phyloP scores from a whole-genome alignment of 306 rosid species.

The Macrotyloma uniflorum region DNA sequence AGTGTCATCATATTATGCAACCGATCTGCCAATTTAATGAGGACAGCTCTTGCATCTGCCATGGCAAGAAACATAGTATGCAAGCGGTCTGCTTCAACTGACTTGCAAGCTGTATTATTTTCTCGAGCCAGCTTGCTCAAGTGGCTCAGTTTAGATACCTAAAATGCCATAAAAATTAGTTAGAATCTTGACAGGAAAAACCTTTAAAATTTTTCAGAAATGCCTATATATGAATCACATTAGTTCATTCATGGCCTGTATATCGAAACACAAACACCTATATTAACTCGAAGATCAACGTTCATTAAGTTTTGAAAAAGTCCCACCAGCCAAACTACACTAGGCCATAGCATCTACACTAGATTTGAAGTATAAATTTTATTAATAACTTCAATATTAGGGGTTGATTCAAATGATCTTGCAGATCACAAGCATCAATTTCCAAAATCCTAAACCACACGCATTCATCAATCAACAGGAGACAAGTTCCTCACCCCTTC shows the following conservation, averaged over 20 bases:
- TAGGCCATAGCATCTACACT: neutral
- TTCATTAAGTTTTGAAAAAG: neutral
- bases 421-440: constrained; percentile 17
- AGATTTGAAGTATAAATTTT: constrained; percentile 19
- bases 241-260: neutral
- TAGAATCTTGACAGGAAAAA: constrained; percentile 28
- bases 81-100: constrained; percentile 87
- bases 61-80: constrained; percentile 99
- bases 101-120: constrained; percentile 80
- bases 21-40: constrained; percentile 91
- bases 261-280: neutral
- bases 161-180: constrained; percentile 35
- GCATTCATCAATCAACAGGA: constrained; percentile 15
- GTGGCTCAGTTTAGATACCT: constrained; percentile 96
- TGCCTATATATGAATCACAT: neutral
- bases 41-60: constrained; percentile 98
- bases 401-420: constrained; percentile 17
- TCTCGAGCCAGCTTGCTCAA: constrained; percentile 97
- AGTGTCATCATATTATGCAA: constrained; percentile 94
- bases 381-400: neutral
- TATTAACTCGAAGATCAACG: neutral
- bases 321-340: constrained; percentile 20
- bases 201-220: neutral
- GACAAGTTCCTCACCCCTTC: constrained; percentile 74
- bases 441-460: neutral